Percentiles rank a stretch among this genome's conserved stretches.
Evolutionary conservation across 768 basidiomycete genomes (phyloP).

Genomic region (Pisolithus orientalis): DNA sequence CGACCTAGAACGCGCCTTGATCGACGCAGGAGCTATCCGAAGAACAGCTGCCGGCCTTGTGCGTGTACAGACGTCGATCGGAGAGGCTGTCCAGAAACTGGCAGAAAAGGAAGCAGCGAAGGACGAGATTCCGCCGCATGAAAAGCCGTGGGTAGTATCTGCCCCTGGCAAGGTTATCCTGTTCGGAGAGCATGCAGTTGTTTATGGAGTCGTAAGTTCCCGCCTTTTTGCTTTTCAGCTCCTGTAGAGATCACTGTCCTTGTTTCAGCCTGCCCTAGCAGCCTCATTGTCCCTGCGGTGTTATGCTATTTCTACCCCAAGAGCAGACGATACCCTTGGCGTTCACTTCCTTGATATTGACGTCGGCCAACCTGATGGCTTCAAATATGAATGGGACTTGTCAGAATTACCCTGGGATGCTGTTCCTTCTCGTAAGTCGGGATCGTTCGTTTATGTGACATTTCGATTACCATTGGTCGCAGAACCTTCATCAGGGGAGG

Average conservation of each 20-base stretch:
- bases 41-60: conserved; percentile 36
- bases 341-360: conserved; percentile 77
- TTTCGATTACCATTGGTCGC: background rate
- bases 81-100: conserved; percentile 65
- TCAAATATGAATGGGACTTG: conserved; percentile 78
- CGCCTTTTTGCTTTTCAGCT: conserved; percentile 1
- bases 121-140: conserved; percentile 16
- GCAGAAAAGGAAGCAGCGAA: conserved; percentile 29
- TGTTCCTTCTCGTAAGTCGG: conserved; percentile 43
- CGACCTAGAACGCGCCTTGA: conserved; percentile 88
- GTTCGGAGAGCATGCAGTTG: conserved; percentile 98
- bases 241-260: background rate
- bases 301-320: conserved; percentile 77
- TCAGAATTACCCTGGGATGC: conserved; percentile 74
- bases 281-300: conserved; percentile 94
- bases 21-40: conserved; percentile 85
- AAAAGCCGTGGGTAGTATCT: conserved; percentile 79
- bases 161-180: conserved; percentile 97
- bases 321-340: conserved; percentile 57
- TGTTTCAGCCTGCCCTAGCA: conserved; percentile 79
- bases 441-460: conserved; percentile 33
- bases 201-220: conserved; percentile 84
- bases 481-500: background rate
- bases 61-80: conserved; percentile 45
- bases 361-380: conserved; percentile 29